phyloP scores from a whole-genome alignment of 1,284 basidiomycete species.

The Apiotrichum sp. region DNA sequence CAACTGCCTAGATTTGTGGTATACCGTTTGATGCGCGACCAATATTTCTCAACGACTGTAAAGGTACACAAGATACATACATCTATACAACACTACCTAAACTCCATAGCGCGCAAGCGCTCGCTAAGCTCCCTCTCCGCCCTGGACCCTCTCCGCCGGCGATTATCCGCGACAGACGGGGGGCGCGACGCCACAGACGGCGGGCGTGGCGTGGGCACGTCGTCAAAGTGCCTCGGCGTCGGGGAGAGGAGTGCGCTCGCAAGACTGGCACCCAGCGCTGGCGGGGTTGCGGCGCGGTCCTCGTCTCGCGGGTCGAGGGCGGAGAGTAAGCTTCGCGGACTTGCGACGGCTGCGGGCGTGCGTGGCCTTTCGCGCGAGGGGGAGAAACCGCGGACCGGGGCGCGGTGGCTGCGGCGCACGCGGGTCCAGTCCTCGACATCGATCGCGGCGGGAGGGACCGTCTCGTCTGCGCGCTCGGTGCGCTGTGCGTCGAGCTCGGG shows the following conservation, averaged over 20 bases:
- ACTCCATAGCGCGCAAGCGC: constrained; percentile 21
- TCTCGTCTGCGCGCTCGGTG: constrained; percentile 39
- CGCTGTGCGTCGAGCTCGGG: constrained; percentile 23
- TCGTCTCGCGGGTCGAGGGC: not conserved
- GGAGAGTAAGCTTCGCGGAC: not conserved
- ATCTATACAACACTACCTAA: not conserved
- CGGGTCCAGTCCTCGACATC: not conserved
- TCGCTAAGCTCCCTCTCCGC: constrained; percentile 37
- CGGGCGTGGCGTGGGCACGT: constrained; percentile 5
- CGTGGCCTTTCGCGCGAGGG: not conserved
- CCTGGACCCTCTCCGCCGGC: constrained; percentile 15
- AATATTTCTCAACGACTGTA: too few relatives aligned
- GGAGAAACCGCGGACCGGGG: not conserved
- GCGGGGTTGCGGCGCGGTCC: not conserved
- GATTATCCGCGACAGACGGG: not conserved
- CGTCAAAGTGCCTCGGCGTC: not conserved
- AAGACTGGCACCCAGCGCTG: not conserved
- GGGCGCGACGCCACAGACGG: not conserved
- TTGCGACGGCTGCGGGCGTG: not conserved
- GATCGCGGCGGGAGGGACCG: constrained; percentile 24
- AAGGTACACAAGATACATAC: not conserved
- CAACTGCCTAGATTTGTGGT: too few relatives aligned
- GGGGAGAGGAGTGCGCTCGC: not conserved
- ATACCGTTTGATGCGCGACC: too few relatives aligned
- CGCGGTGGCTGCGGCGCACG: not conserved